Base-by-base conservation (phyloP, 2,329 filamentous ascomycete genomes). In the Xylaria sp. region DNA sequence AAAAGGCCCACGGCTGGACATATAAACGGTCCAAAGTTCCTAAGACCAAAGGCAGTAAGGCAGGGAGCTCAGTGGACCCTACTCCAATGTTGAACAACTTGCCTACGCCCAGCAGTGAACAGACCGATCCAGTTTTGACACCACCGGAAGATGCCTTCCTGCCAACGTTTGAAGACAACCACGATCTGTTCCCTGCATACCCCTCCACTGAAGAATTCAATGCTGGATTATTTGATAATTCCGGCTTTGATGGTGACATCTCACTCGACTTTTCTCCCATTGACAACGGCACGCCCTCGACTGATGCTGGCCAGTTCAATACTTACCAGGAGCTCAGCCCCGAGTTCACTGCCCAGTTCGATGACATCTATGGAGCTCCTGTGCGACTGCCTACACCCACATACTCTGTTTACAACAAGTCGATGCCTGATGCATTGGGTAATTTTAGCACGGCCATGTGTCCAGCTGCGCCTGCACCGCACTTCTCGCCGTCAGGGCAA, bases 1-100 rank as follows among this genome's bases (percentile, higher is more conserved):
- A 98, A 83, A 97, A 97, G 81, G 91, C 93, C 0, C 94, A 98
- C 76, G 90, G 91, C 66, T 97, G 93, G 91, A 85, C 86, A n/a
- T 97, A 97, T 74, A 87, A 94, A 63, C 92, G 95, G 72, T 95
- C 93, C 67, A 97, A 97, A 87, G 94, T 91, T 80, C 97, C 97
- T 78, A 93, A 91, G 82, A 46, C 63, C 10, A 89, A 86, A 78
- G 73, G 77, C 65, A 80, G 78, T 73, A 81, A 83, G 63, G 83
- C 83, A 30, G 81, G 79, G 67, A 85, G 83, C 75, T 81, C 84
- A 69, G 72, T 83, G 70, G 81, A 86, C 68, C 79, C 86, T 73
- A 85, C 89, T 70, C 89, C 90, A 41, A 83, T 86, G 71, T 85
- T 90, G 12, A 86, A 86, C 64, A 86, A 85, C 74, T 81, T 91